Conservation (phyloP, 129 eudicot genomes). For the Saposhnikovia divaricata region DNA sequence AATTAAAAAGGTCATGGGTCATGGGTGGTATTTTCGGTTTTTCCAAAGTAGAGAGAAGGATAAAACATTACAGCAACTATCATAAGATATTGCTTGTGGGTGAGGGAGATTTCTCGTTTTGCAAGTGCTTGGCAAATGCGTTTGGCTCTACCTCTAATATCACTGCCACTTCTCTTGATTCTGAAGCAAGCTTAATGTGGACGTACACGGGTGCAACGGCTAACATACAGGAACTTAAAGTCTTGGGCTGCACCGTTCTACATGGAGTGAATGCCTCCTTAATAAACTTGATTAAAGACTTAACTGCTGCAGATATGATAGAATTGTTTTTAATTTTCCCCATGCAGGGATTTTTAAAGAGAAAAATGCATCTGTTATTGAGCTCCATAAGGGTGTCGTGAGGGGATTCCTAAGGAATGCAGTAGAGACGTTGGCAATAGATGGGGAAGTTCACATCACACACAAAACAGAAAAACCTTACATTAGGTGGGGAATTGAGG, state of each 20-base stretch:
- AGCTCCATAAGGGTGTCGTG: constrained; percentile 46
- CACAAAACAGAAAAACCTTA: constrained; percentile 57
- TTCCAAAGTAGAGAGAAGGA: constrained; percentile 22
- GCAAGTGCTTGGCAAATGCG: constrained; percentile 37
- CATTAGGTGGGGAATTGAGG: constrained; percentile 37
- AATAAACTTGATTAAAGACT: not conserved
- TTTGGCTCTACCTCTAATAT: constrained; percentile 46
- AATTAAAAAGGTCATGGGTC: no score
- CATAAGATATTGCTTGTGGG: constrained; percentile 52
- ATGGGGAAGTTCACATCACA: constrained; percentile 53
- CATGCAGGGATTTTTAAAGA: constrained; percentile 8
- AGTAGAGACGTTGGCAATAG: constrained; percentile 27
- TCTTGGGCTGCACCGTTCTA: constrained; percentile 13
- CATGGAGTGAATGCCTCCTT: constrained; percentile 16
- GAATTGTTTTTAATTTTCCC: constrained; percentile 28
- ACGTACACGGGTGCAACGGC: not conserved
- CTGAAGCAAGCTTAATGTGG: not conserved
- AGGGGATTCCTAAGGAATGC: constrained; percentile 46
- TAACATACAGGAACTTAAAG: constrained; percentile 1
- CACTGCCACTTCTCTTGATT: constrained; percentile 41
- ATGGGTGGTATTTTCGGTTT: no score
- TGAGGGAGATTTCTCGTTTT: constrained; percentile 64
- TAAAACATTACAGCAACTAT: constrained; percentile 32
- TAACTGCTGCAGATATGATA: not conserved
- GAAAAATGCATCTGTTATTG: not conserved